Evolutionary conservation across 2,329 filamentous ascomycete genomes (phyloP), one percentile per base, ranked within the genome.

Genomic region (Fusarium pseudonygamai): DNA sequence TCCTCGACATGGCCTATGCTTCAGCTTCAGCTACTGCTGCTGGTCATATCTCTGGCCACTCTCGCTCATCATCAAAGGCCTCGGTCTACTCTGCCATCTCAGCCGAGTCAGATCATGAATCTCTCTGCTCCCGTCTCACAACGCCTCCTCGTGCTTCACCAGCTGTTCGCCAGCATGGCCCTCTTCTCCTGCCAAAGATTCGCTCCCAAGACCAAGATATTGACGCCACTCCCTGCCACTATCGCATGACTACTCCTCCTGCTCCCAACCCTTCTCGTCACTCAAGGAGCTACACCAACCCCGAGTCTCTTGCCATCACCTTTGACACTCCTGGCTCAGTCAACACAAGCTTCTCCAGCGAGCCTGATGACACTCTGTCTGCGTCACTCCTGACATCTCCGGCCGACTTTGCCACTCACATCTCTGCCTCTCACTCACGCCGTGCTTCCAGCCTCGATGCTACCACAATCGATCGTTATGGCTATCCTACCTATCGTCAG

Each of bases 401-500:
- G 22, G 87, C 92, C 76, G 85, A 84, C 69, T 89, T 87, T 75
- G 87, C 80, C 52, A 83, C 87, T 57, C 85, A 83, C 47, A 67
- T 72, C 50, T 71, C 76, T 36, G 67, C 60, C 34, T 40, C 70
- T 68, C 75, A 76, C 68, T 71, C 77, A 22, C 86, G 93, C 72
- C 90, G 92, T 50, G 87, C 88, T 15, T 94, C 93, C 26, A 89
- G 89, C 77, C 85, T 95, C 50, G 93, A 95, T 74, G 89, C 89
- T 73, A 84, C 85, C 67, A 86, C 89, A 40, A 84, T 94, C 63
- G 90, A 88, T 76, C 91, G 91, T 74, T 96, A 91, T 83, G 92
- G 92, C 68, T 97, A 94, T 84, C 92, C 94, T n/a, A 93, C 93
- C 52, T 97, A 96, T 83, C 92, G 92, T 65, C 91, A 93, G 77